These are phyloP conservation scores for Corrigiola litoralis DNA, from an alignment of 179 eudicot species.

Conservation along the genomic window DNA sequence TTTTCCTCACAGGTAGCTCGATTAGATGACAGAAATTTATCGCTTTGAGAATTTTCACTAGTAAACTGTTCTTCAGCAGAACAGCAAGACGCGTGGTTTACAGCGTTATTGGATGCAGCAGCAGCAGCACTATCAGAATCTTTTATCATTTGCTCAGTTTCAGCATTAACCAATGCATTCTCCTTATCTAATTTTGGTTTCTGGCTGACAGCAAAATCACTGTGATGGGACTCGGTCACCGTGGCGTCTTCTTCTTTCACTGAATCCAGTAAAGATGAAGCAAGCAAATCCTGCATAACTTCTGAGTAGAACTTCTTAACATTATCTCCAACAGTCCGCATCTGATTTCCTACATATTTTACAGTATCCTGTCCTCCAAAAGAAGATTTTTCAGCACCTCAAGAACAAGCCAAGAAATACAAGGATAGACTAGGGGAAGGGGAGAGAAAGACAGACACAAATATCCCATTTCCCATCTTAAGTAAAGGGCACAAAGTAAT, in stretches of 20 bases:
- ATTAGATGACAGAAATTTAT: slow-evolving; percentile 13
- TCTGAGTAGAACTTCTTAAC: slow-evolving; percentile 79
- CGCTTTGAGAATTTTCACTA: slow-evolving; percentile 5
- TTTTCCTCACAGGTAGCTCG: not conserved
- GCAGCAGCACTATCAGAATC: slow-evolving; percentile 20
- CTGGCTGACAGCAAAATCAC: slow-evolving; percentile 26
- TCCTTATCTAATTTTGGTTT: slow-evolving; percentile 30
- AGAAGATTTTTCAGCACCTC: not conserved
- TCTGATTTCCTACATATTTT: slow-evolving; percentile 68
- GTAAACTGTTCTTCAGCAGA: slow-evolving; percentile 6
- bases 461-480: too few relatives aligned
- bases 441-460: not conserved
- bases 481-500: too few relatives aligned
- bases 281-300: slow-evolving; percentile 60
- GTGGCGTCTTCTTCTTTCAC: slow-evolving; percentile 36
- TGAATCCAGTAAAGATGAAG: slow-evolving; percentile 44
- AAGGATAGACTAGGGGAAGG: not conserved
- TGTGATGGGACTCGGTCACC: slow-evolving; percentile 30
- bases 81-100: not conserved
- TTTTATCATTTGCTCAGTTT: slow-evolving; percentile 13
- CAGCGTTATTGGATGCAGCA: slow-evolving; percentile 7
- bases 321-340: slow-evolving; percentile 59
- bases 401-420: not conserved
- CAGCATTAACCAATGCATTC: slow-evolving; percentile 17
- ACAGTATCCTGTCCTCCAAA: slow-evolving; percentile 55